Evolutionary conservation across 208 protist species (phyloP), one percentile per base, ranked within the genome.

Genomic region (Wallacemonas collosoma): DNA sequence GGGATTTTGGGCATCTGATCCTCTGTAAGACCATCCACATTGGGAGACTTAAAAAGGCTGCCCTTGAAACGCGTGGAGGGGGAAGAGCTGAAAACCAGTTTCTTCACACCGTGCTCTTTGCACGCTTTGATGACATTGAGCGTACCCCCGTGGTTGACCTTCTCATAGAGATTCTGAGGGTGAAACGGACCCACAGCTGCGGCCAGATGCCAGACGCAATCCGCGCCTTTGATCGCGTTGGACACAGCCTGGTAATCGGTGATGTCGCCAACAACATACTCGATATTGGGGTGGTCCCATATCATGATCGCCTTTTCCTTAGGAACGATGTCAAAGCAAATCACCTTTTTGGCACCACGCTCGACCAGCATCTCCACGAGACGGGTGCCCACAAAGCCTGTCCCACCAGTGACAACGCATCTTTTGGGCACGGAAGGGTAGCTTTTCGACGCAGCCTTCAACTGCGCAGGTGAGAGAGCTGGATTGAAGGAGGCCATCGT

Each of bases 311-410:
- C 83, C 61, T 89, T 90, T 50, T 93, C 85, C 48, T 86, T 83
- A 0, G 93, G 90, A 60, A 96, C 92, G 61, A 98, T 96, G 71
- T 98, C 94, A 75, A 98, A 96, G 79, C 83, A 90, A 2, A 97
- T 82, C 0, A 98, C 95, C 17, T 87, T 80, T 65, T 97, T 86
- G 0, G 96, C 95, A 12, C 96, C 97, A 44, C 96, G 87, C 79
- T 98, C 97, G 1, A 98, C 82, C 3, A 99, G 88, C 97, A 99
- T 99, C 74, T 99, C 96, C 2, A 98, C 94, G 48, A 99, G 75
- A 15, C 97, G 95, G 7, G 88, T 93, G 6, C 97, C 97, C 1
- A 99, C 96, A 79, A 98, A 98, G n/a, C 96, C 97, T 15, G 89
- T 98, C 17, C 96, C 95, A 12, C 97, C 96, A 3, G 97, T 98